Base-by-base conservation (phyloP, 768 basidiomycete genomes). In the Erythrobasidium yunnanense region DNA sequence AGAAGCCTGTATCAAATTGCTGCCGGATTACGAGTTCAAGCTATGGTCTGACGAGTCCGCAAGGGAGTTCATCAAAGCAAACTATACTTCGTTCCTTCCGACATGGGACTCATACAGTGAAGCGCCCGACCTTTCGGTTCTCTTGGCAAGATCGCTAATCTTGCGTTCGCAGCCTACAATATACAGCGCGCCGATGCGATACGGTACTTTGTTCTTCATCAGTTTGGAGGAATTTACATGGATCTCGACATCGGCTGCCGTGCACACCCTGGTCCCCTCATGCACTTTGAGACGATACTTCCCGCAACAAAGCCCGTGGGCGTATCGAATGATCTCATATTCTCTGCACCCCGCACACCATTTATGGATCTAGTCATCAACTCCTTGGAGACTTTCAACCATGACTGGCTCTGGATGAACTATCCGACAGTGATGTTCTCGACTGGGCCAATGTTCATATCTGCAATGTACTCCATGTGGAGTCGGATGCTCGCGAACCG, bases 381-480 rank as follows among this genome's bases (percentile, higher is more conserved):
- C 78, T 88, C 87, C 74, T 83, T 96, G 66, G 81, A 84, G 73
- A 84, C 85, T 20, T 99, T 92, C 75, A 88, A 97, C 78, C 88
- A 93, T 75, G 83, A 84, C 56, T 99, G 88, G 85, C 76, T 93
- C 57, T 63, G 49, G 23, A 84, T 92, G 74, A 96, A 96, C 77
- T 99, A 99, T 71, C 93, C 93, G 33, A 97, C 93, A 25, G 93
- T 99, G 79, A 99, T 99, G 93, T 97, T 99, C 78, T 90, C 90
- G 57, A 99, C 93, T 0, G 93, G 93, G 0, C 93, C 93, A 72
- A 97, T 99, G 95, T 99, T 96, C 78, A 79, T 99, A 13, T 95
- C 91, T 0, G 85, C 86, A 1, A 90, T 93, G 75, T 93, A 93
- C 76, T 88, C 88, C 47, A 80, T 90, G 60, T 99, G 88, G 77